Conservation (phyloP, 129 eudicot genomes). For the Calendula officinalis region DNA sequence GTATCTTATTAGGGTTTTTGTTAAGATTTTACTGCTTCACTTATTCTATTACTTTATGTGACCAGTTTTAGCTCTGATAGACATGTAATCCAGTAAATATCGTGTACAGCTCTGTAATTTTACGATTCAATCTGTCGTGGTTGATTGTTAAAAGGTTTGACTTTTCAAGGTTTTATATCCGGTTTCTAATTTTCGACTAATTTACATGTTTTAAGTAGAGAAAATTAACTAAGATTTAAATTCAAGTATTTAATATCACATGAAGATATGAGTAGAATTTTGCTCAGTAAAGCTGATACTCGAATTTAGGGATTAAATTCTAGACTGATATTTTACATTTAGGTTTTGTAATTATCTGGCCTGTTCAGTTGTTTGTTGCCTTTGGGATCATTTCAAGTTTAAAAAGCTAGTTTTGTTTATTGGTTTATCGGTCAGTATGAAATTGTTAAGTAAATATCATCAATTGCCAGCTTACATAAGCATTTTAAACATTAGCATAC, state of each 20-base stretch:
- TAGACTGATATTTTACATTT: constrained; percentile 6
- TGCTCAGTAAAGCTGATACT: constrained; percentile 11
- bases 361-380: background rate
- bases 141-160: constrained; percentile 27
- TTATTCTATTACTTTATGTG: background rate
- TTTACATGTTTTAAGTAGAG: background rate
- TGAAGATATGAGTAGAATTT: constrained; percentile 2
- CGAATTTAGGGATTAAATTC: constrained; percentile 4
- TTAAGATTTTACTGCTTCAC: constrained; percentile 16
- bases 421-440: background rate
- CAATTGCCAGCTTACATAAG: too few relatives aligned
- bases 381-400: background rate
- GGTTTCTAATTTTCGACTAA: constrained; percentile 12
- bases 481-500: too few relatives aligned
- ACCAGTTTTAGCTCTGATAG: background rate
- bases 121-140: constrained; percentile 10
- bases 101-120: background rate
- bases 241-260: background rate
- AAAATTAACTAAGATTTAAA: background rate
- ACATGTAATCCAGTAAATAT: constrained; percentile 1
- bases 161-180: constrained; percentile 16
- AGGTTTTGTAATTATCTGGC: background rate
- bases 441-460: too few relatives aligned
- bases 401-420: background rate
- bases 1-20: constrained; percentile 22